A percentile compares a stretch with the other conserved stretches of the same genome.
Evolutionary conservation across 2,329 filamentous ascomycete species (phyloP).

Genomic region (Calonectria hongkongensis): DNA sequence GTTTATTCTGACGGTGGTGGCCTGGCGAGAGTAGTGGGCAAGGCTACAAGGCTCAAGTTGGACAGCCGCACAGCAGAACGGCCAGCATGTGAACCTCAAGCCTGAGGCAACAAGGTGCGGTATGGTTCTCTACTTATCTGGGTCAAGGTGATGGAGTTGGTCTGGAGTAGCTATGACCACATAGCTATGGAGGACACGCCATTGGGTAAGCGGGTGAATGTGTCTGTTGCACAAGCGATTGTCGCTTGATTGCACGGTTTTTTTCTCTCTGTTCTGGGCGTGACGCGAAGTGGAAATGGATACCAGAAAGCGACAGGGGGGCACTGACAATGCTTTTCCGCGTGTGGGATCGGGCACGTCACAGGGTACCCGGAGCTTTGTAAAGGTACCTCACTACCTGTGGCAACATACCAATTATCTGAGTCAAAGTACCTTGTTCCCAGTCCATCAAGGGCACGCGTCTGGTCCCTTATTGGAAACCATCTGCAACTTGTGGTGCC

Average conservation of each 20-base stretch:
- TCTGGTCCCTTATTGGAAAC: conserved; percentile 4
- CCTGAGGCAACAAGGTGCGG: conserved; percentile 31
- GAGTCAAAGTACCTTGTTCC: background rate
- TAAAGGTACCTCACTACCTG: background rate
- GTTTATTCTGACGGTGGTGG: conserved; percentile 18
- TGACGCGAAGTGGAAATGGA: conserved; percentile 18
- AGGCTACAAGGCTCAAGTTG: conserved; percentile 29
- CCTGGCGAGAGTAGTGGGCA: conserved; percentile 26
- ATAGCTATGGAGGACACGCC: background rate
- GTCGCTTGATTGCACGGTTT: background rate
- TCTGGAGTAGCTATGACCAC: background rate
- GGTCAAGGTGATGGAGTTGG: background rate
- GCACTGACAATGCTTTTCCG: background rate
- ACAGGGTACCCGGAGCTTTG: background rate
- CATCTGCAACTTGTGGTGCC: conserved; percentile 4
- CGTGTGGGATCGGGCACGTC: background rate
- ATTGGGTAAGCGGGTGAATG: background rate
- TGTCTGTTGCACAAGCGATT: conserved; percentile 6
- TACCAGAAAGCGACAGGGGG: conserved; percentile 20
- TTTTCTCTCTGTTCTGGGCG: background rate
- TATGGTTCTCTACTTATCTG: background rate
- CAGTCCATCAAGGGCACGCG: background rate
- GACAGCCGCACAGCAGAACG: conserved; percentile 27
- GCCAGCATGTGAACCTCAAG: conserved; percentile 23
- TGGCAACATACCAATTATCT: background rate